A percentile compares a stretch with the other conserved stretches of the same genome.
Evolutionary conservation across 2,329 filamentous ascomycete genomes (phyloP).

Genomic region (Achaetomium macrosporum): DNA sequence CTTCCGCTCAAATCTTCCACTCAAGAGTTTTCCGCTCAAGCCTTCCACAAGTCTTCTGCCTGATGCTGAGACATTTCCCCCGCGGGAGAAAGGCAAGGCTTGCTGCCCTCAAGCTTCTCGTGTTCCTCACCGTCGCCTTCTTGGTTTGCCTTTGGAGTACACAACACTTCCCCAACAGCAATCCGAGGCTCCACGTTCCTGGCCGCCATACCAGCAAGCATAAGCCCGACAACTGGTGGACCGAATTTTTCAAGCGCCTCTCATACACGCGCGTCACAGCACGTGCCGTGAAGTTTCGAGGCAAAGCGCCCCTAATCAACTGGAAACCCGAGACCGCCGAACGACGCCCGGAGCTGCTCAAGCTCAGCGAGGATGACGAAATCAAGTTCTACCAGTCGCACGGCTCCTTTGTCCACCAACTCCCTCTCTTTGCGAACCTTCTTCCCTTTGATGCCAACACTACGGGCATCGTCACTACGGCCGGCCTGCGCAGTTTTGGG

Average conservation of each 20-base stretch:
- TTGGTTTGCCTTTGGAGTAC: no score
- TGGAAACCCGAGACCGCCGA: not conserved
- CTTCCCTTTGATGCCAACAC: conserved; percentile 30
- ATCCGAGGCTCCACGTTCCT: no score
- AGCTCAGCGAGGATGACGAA: conserved; percentile 13
- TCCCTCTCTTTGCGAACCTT: conserved; percentile 29
- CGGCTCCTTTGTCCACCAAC: conserved; percentile 32
- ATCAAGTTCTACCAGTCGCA: conserved; percentile 25
- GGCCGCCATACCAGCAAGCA: no score
- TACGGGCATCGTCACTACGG: conserved; percentile 46
- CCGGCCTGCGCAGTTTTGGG: conserved; percentile 42
- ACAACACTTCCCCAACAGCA: no score
- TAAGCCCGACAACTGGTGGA: no score
- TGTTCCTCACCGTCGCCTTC: no score
- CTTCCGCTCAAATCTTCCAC: no score
- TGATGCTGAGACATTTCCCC: no score
- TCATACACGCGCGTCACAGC: conserved; percentile 6
- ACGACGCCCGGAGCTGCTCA: conserved; percentile 5
- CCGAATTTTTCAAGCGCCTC: conserved; percentile 17
- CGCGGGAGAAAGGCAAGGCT: no score
- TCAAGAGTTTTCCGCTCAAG: no score
- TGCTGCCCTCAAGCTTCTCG: no score
- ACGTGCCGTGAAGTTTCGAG: not conserved
- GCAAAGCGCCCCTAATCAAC: not conserved
- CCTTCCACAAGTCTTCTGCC: no score